Evolutionary conservation across 345 rosid genomes (phyloP).

Genomic region (Eutrema heterophyllum): DNA sequence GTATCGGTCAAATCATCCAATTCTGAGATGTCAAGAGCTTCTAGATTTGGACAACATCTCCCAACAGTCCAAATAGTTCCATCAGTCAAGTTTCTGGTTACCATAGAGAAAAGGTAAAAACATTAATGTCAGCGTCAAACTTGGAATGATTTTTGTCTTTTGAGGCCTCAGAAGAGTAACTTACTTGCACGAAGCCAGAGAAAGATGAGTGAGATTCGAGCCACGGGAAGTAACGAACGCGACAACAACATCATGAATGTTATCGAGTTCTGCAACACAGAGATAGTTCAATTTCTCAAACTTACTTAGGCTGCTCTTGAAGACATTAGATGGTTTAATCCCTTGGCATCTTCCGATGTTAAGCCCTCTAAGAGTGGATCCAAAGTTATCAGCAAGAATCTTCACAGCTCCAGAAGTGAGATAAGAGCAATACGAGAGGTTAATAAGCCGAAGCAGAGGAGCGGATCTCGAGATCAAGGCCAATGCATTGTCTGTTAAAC

Average conservation of each 20-base stretch:
- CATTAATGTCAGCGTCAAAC: neutral
- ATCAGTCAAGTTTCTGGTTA: conserved; percentile 47
- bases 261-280: conserved; percentile 37
- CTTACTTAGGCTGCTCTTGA: conserved; percentile 30
- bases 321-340: conserved; percentile 26
- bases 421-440: conserved; percentile 42
- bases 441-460: conserved; percentile 41
- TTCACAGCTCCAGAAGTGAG: conserved; percentile 35
- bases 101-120: conserved; percentile 23
- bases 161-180: neutral
- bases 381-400: conserved; percentile 22
- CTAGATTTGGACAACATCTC: conserved; percentile 23
- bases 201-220: conserved; percentile 35
- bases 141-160: neutral
- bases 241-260: conserved; percentile 32
- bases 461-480: conserved; percentile 26
- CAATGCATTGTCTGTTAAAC: conserved; percentile 39
- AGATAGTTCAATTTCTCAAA: conserved; percentile 34
- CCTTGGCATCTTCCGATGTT: conserved; percentile 43
- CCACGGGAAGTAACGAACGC: conserved; percentile 24
- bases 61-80: conserved; percentile 31
- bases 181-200: conserved; percentile 24
- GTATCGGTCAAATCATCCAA: conserved; percentile 36
- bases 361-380: conserved; percentile 41
- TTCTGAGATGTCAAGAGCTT: conserved; percentile 42